Conservation (phyloP, 2,329 filamentous ascomycete species). For the Fusarium sp. region DNA sequence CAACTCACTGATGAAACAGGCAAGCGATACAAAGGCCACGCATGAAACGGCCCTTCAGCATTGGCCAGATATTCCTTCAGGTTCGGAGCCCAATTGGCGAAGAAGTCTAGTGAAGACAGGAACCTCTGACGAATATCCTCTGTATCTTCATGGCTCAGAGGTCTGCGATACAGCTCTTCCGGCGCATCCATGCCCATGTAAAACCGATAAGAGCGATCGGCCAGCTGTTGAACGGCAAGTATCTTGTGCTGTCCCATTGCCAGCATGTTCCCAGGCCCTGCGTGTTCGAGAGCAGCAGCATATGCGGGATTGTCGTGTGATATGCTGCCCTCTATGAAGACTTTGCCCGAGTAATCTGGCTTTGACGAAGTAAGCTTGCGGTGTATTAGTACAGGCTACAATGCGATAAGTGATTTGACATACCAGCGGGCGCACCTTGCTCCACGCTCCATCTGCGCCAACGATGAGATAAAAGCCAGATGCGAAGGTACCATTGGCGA, state of each 20-base stretch:
- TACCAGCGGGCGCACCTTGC: constrained; percentile 52
- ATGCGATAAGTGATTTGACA: constrained; percentile 48
- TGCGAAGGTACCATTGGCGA: not conserved
- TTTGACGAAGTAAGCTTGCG: constrained; percentile 33
- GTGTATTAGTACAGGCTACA: constrained; percentile 42
- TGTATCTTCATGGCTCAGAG: not conserved
- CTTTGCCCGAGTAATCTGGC: constrained; percentile 10
- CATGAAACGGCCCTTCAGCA: constrained; percentile 26
- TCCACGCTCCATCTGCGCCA: constrained; percentile 36
- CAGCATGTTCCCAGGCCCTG: constrained; percentile 4
- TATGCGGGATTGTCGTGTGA: not conserved
- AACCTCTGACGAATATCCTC: constrained; percentile 17
- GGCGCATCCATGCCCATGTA: constrained; percentile 5
- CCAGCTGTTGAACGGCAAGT: constrained; percentile 1
- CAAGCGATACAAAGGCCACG: constrained; percentile 52
- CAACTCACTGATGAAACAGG: constrained; percentile 56
- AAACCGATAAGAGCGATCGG: constrained; percentile 1
- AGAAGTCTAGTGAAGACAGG: constrained; percentile 35
- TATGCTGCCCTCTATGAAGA: constrained; percentile 14
- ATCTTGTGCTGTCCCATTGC: constrained; percentile 6
- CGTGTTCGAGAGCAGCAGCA: not conserved
- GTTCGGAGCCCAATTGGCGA: constrained; percentile 43
- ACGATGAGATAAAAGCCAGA: constrained; percentile 21
- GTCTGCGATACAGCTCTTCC: not conserved
- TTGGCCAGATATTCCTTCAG: constrained; percentile 47